phyloP scores from a whole-genome alignment of 139 green algal species.

The Chlorella vulgaris region DNA sequence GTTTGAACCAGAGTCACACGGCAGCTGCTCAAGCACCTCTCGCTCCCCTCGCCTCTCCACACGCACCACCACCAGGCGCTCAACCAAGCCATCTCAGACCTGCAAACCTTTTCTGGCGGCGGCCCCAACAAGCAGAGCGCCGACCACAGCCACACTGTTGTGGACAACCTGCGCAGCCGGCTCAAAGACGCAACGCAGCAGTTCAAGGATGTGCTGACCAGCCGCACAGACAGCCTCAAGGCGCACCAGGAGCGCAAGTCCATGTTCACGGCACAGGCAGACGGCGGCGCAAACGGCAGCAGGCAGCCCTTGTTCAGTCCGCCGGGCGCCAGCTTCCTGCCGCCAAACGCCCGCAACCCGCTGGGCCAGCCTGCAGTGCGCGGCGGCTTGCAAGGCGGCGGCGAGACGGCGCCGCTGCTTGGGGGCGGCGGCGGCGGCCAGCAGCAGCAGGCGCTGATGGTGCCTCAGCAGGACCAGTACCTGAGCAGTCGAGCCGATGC shows the following conservation, averaged over 20 bases:
- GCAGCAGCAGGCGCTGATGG: slow-evolving; percentile 60
- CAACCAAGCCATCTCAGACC: slow-evolving; percentile 32
- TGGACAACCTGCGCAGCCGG: slow-evolving; percentile 83
- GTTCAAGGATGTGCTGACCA: slow-evolving; percentile 96
- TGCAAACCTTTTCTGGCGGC: slow-evolving; percentile 50
- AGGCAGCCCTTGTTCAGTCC: slow-evolving; percentile 37
- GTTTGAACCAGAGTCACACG: too few relatives aligned
- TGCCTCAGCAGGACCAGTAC: slow-evolving; percentile 66
- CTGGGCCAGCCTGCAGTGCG: slow-evolving; percentile 5
- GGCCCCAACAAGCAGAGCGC: slow-evolving; percentile 80
- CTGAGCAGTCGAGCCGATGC: slow-evolving; percentile 72
- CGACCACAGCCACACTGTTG: slow-evolving; percentile 87
- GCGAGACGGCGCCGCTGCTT: slow-evolving; percentile 32
- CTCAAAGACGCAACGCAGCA: slow-evolving; percentile 86
- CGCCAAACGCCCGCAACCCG: slow-evolving; percentile 28
- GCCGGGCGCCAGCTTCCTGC: slow-evolving; percentile 40
- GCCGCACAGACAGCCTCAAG: slow-evolving; percentile 91
- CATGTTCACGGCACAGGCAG: slow-evolving; percentile 77
- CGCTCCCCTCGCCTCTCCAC: not conserved
- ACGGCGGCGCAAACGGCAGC: not conserved
- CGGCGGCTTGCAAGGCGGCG: slow-evolving; percentile 22
- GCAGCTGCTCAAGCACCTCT: too few relatives aligned
- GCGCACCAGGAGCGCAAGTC: slow-evolving; percentile 78
- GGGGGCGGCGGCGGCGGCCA: slow-evolving; percentile 37
- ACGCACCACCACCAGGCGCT: slow-evolving; percentile 8